Conservation (phyloP, 495 filamentous ascomycete genomes). For the Parathielavia hyrcaniae region DNA sequence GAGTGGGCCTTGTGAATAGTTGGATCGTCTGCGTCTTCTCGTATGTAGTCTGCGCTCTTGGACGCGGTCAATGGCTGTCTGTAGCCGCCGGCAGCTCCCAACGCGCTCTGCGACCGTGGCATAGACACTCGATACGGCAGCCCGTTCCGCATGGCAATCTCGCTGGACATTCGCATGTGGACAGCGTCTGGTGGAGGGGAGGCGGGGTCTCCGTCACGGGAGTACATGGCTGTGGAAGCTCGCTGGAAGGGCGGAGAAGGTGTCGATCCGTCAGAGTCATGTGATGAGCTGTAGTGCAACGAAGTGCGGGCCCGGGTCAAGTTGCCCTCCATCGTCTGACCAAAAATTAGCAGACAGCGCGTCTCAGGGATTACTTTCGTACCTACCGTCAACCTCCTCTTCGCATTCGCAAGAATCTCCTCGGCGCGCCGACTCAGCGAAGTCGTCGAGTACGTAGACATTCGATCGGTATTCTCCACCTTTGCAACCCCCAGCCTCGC, state of each 20-base stretch:
- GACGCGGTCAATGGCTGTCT: constrained; percentile 37
- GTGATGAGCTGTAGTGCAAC: constrained; percentile 53
- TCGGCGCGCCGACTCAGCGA: constrained; percentile 78
- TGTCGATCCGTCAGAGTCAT: constrained; percentile 47
- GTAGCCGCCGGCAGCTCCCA: constrained; percentile 47
- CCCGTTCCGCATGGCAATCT: constrained; percentile 38
- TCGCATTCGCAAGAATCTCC: constrained; percentile 83
- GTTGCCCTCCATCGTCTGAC: constrained; percentile 89
- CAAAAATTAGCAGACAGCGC: constrained; percentile 3
- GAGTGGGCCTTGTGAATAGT: constrained; percentile 21
- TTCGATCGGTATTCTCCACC: constrained; percentile 29
- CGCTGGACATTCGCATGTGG: constrained; percentile 42
- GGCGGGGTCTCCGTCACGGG: constrained; percentile 13
- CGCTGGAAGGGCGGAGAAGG: constrained; percentile 39
- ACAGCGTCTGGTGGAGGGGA: constrained; percentile 17
- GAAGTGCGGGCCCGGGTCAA: constrained; percentile 71
- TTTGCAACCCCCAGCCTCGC: constrained; percentile 23
- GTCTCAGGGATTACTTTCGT: background rate
- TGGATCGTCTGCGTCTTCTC: constrained; percentile 23
- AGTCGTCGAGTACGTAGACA: constrained; percentile 54
- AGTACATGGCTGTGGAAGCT: constrained; percentile 30
- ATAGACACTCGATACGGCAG: constrained; percentile 31
- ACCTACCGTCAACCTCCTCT: constrained; percentile 77
- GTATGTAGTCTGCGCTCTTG: constrained; percentile 36
- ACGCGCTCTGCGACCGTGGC: constrained; percentile 43